A percentile compares a stretch with the other conserved stretches of the same genome.
These are phyloP conservation scores for Euphorbia celastroides DNA, from an alignment of 441 rosid species.

Conservation along the genomic window DNA sequence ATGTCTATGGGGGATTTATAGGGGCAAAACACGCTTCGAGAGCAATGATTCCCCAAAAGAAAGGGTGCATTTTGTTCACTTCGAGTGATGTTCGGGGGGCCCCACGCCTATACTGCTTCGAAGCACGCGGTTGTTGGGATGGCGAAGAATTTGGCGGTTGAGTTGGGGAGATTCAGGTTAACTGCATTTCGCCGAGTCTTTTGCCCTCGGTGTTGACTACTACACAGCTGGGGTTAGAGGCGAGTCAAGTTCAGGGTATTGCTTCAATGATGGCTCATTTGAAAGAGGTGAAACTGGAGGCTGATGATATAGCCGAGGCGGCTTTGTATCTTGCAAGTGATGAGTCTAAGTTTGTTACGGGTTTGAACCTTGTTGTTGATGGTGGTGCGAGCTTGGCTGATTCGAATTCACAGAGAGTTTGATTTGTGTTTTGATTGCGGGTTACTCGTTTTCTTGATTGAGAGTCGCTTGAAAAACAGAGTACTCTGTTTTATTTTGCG, in stretches of 20 bases:
- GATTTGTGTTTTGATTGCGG: too few species aligned
- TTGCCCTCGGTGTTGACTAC: slow-evolving; percentile 20
- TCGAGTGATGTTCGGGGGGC: slow-evolving; percentile 89
- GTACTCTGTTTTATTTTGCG: too few species aligned
- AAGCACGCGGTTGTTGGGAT: slow-evolving; percentile 86
- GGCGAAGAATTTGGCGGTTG: slow-evolving; percentile 78
- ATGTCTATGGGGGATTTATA: slow-evolving; percentile 59
- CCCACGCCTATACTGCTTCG: slow-evolving; percentile 87
- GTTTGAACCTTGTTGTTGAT: slow-evolving; percentile 92
- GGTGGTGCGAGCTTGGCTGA: slow-evolving; percentile 46
- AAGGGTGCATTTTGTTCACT: slow-evolving; percentile 65
- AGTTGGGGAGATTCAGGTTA: slow-evolving; percentile 73
- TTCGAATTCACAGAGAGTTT: too few species aligned
- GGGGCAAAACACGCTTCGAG: slow-evolving; percentile 89
- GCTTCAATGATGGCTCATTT: slow-evolving; percentile 19
- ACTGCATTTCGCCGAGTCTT: slow-evolving; percentile 95
- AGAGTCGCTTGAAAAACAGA: too few species aligned
- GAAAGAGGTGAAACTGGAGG: slow-evolving; percentile 50
- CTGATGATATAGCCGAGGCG: slow-evolving; percentile 77
- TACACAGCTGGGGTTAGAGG: too few species aligned
- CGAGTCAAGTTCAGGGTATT: too few species aligned
- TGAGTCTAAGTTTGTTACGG: slow-evolving; percentile 82
- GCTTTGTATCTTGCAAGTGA: slow-evolving; percentile 78
- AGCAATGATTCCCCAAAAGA: slow-evolving; percentile 49
- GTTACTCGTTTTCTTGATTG: too few species aligned